These are phyloP conservation scores for Cynanchum wilfordii DNA, from an alignment of 257 asterid species.

Conservation along the genomic window DNA sequence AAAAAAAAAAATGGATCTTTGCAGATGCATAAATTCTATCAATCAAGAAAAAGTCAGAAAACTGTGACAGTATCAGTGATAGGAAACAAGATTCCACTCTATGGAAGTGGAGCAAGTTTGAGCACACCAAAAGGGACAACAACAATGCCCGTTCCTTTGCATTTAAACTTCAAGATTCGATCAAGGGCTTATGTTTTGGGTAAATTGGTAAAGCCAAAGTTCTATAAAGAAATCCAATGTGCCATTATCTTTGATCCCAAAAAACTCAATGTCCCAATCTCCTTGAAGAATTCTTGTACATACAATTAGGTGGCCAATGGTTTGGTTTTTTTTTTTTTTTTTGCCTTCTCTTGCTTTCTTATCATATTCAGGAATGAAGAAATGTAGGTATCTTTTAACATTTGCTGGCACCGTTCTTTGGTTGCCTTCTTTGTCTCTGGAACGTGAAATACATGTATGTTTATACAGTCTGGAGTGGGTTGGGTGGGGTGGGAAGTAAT, in stretches of 20 bases:
- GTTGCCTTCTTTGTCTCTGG: not conserved
- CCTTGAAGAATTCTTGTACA: conserved; percentile 61
- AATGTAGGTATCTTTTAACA: not conserved
- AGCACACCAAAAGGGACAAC: conserved; percentile 58
- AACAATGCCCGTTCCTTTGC: conserved; percentile 45
- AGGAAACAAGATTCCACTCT: conserved; percentile 71
- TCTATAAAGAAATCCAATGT: conserved; percentile 59
- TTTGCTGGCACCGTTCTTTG: not conserved
- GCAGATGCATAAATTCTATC: conserved; percentile 72
- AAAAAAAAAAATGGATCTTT: conserved; percentile 6
- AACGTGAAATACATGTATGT: not conserved
- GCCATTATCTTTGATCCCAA: conserved; percentile 40
- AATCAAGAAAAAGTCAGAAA: conserved; percentile 58
- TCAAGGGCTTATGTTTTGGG: conserved; percentile 83
- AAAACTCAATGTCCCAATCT: conserved; percentile 49
- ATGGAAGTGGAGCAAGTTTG: conserved; percentile 76
- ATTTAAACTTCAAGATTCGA: conserved; percentile 51
- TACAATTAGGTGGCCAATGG: conserved; percentile 22
- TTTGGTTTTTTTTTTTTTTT: not conserved
- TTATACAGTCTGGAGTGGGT: conserved; percentile 9
- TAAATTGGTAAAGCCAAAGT: conserved; percentile 72
- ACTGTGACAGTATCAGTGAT: conserved; percentile 43
- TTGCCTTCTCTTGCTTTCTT: conserved; percentile 9
- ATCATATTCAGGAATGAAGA: conserved; percentile 3
- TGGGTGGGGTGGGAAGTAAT: not conserved